phyloP scores from a whole-genome alignment of 164 flowering plant species.

The Sextonia rubra region DNA sequence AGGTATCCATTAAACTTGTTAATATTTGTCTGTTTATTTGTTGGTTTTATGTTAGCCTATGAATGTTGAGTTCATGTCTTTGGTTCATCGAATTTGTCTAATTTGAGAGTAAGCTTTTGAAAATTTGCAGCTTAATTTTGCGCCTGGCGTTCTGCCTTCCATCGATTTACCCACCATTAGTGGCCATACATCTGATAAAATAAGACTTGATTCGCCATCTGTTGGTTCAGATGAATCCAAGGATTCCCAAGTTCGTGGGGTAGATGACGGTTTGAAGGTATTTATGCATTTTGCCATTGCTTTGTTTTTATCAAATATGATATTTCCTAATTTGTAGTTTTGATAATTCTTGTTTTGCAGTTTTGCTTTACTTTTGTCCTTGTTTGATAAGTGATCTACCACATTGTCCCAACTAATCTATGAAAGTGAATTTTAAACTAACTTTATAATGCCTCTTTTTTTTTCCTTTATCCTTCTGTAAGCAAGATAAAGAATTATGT shows the following conservation, averaged over 20 bases:
- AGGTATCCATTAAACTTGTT: conserved; percentile 34
- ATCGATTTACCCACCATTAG: conserved; percentile 33
- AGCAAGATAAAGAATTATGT: too few species aligned
- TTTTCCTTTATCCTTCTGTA: too few species aligned
- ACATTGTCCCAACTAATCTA: not conserved
- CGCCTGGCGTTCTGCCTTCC: conserved; percentile 51
- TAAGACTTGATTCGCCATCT: not conserved
- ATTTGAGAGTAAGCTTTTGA: not conserved
- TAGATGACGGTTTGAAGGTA: conserved; percentile 48
- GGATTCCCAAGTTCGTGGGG: conserved; percentile 29
- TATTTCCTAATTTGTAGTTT: not conserved
- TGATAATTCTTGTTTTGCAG: not conserved
- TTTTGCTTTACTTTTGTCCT: not conserved
- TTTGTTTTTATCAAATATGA: not conserved
- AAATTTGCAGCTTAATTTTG: conserved; percentile 53
- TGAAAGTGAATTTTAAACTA: too few species aligned
- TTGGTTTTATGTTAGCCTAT: not conserved
- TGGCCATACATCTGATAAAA: conserved; percentile 10
- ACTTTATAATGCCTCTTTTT: too few species aligned
- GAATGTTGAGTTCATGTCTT: not conserved
- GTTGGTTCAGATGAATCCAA: conserved; percentile 7
- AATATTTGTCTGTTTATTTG: not conserved
- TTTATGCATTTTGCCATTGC: not conserved
- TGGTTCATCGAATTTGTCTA: conserved; percentile 5
- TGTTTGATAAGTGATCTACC: not conserved